phyloP scores from a whole-genome alignment of 2,329 filamentous ascomycete species.

The Ascochyta clinopodiicola region DNA sequence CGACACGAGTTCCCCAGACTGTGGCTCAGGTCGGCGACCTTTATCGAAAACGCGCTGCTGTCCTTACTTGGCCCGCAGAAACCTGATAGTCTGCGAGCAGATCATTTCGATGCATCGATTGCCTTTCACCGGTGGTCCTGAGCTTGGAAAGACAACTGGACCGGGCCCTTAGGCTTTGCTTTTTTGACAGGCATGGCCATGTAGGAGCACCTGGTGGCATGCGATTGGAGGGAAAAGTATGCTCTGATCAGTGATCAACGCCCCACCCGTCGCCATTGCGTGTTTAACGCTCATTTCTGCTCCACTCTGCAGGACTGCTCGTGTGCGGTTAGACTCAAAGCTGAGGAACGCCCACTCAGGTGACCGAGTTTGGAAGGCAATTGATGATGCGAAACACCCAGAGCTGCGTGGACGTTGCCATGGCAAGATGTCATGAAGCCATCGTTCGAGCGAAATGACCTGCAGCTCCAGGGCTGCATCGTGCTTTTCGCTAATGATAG shows the following conservation, averaged over 20 bases:
- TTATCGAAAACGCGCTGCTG: constrained; percentile 13
- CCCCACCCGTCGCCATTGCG: constrained; percentile 3
- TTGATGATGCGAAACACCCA: not conserved
- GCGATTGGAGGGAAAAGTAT: constrained; percentile 13
- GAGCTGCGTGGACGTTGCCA: not conserved
- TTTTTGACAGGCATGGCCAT: not conserved
- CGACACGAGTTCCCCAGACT: constrained; percentile 21
- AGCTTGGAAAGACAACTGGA: constrained; percentile 4
- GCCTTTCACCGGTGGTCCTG: not conserved
- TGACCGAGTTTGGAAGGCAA: not conserved
- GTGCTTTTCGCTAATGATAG: constrained; percentile 6
- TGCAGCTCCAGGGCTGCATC: constrained; percentile 1
- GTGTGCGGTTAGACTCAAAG: not conserved
- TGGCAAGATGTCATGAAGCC: not conserved
- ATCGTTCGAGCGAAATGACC: constrained; percentile 1
- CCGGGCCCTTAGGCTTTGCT: constrained; percentile 12
- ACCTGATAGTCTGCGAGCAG: not conserved
- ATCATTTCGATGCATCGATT: not conserved
- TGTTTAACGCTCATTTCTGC: constrained; percentile 5
- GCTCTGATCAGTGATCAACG: constrained; percentile 6
- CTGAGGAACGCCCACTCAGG: not conserved
- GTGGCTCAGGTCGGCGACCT: constrained; percentile 39
- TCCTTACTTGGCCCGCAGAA: constrained; percentile 9
- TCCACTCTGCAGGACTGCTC: constrained; percentile 1
- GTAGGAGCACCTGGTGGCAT: constrained; percentile 1